A percentile compares a stretch with the other conserved stretches of the same genome.
These are phyloP conservation scores for Russula ochroleuca DNA, from an alignment of 768 basidiomycete species.

Conservation along the genomic window DNA sequence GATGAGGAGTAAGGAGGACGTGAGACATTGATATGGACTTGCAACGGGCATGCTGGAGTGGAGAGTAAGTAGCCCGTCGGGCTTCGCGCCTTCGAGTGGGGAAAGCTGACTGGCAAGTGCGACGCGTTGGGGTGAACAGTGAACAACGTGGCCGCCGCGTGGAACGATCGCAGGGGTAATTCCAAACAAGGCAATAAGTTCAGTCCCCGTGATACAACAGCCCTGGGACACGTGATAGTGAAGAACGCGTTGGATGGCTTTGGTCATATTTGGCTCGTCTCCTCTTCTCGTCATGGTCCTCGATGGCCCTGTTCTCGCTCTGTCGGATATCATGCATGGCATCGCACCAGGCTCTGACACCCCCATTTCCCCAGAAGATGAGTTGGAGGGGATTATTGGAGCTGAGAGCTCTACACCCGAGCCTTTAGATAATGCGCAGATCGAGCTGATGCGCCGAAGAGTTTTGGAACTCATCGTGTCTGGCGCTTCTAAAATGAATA, in stretches of 20 bases:
- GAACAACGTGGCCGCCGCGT: background rate
- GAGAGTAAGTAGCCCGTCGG: slow-evolving; percentile 1
- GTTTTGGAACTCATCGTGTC: slow-evolving; percentile 43
- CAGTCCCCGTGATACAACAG: slow-evolving; percentile 34
- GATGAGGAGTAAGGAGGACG: slow-evolving; percentile 53
- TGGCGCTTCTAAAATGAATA: slow-evolving; percentile 30
- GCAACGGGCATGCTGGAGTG: slow-evolving; percentile 29
- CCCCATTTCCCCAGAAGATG: slow-evolving; percentile 31
- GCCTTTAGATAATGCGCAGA: slow-evolving; percentile 45
- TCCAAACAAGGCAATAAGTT: slow-evolving; percentile 11
- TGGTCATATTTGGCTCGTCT: slow-evolving; percentile 33
- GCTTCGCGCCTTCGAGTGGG: background rate
- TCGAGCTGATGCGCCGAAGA: slow-evolving; percentile 46
- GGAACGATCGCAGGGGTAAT: background rate
- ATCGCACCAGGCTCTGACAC: slow-evolving; percentile 48
- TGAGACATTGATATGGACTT: slow-evolving; percentile 38
- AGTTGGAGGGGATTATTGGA: slow-evolving; percentile 23
- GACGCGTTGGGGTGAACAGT: background rate
- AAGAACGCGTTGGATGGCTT: slow-evolving; percentile 30
- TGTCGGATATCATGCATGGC: slow-evolving; percentile 54
- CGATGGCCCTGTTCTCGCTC: slow-evolving; percentile 41
- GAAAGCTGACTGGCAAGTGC: background rate
- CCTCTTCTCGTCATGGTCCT: slow-evolving; percentile 32
- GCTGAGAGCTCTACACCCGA: slow-evolving; percentile 35
- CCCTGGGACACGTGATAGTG: slow-evolving; percentile 31